These are phyloP conservation scores for Cinnamomum chago DNA, from an alignment of 164 flowering plant genomes.

Conservation along the genomic window DNA sequence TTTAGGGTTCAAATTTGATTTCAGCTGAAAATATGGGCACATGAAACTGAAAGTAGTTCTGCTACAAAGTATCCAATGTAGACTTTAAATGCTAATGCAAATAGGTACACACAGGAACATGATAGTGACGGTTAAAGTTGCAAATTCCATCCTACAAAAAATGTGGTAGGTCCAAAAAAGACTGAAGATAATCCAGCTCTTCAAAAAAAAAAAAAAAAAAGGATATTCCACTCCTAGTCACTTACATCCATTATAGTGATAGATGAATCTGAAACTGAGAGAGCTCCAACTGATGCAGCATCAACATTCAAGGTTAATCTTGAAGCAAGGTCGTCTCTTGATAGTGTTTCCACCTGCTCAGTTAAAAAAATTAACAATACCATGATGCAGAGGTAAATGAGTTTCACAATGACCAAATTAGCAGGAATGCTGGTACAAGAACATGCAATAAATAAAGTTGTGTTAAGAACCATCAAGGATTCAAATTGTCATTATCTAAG, in stretches of 20 bases:
- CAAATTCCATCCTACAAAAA: too few relatives aligned
- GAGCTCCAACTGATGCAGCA: constrained; percentile 80
- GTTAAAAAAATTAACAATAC: neutral
- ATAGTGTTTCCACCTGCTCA: constrained; percentile 80
- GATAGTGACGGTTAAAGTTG: too few relatives aligned
- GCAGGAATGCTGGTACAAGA: neutral
- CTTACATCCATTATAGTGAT: constrained; percentile 97
- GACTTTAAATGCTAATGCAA: too few relatives aligned
- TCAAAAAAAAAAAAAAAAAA: neutral
- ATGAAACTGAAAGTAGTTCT: too few relatives aligned
- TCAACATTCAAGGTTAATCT: constrained; percentile 82
- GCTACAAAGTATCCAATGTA: too few relatives aligned
- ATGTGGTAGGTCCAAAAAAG: too few relatives aligned
- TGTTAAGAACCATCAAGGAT: neutral
- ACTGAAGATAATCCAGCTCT: too few relatives aligned
- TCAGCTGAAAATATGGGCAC: neutral
- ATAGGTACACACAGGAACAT: too few relatives aligned
- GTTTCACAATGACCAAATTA: constrained; percentile 1
- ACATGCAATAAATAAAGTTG: neutral
- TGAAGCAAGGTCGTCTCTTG: constrained; percentile 88
- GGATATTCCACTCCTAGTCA: neutral
- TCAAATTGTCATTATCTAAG: neutral
- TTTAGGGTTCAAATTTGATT: neutral
- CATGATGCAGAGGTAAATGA: neutral
- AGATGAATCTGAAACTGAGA: constrained; percentile 70